These are phyloP conservation scores for Phlyctochytrium bullatum DNA, from an alignment of 192 early-diverging fungal genomes.

Conservation along the genomic window DNA sequence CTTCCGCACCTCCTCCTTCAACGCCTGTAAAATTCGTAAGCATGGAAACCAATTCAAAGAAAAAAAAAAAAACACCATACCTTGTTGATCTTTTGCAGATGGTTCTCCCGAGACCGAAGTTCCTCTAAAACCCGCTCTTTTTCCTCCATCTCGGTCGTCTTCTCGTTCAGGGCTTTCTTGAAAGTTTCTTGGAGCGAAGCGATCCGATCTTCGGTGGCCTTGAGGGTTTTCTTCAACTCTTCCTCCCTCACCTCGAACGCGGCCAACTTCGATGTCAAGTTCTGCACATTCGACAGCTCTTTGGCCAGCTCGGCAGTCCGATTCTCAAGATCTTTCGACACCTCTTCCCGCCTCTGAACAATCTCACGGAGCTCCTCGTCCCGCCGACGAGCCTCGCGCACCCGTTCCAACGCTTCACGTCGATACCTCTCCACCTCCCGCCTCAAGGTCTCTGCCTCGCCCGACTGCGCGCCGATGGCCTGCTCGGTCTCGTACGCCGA, in stretches of 20 bases:
- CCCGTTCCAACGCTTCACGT: constrained; percentile 14
- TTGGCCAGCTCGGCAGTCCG: constrained; percentile 43
- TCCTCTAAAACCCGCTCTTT: constrained; percentile 66
- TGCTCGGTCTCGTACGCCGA: constrained; percentile 42
- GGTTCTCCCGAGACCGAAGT: constrained; percentile 60
- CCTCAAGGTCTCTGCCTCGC: constrained; percentile 30
- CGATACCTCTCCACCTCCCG: constrained; percentile 35
- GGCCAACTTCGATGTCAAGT: constrained; percentile 30
- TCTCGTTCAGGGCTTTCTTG: constrained; percentile 13
- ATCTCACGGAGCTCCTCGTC: constrained; percentile 52
- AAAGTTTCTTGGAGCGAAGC: constrained; percentile 19
- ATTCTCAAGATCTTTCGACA: constrained; percentile 45
- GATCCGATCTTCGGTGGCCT: constrained; percentile 15
- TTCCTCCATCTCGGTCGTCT: constrained; percentile 26
- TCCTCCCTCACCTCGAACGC: constrained; percentile 29
- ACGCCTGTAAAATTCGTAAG: constrained; percentile 44
- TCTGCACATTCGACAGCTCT: constrained; percentile 47
- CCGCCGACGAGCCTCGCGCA: constrained; percentile 47
- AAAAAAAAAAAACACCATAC: constrained; percentile 33
- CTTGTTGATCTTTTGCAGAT: constrained; percentile 71
- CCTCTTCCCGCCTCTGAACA: constrained; percentile 49
- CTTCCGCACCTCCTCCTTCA: constrained; percentile 78
- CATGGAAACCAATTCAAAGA: neutral
- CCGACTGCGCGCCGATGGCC: constrained; percentile 18
- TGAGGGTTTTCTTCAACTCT: constrained; percentile 41